Conservation (phyloP, 345 rosid genomes). For the Trapa bicornis region DNA sequence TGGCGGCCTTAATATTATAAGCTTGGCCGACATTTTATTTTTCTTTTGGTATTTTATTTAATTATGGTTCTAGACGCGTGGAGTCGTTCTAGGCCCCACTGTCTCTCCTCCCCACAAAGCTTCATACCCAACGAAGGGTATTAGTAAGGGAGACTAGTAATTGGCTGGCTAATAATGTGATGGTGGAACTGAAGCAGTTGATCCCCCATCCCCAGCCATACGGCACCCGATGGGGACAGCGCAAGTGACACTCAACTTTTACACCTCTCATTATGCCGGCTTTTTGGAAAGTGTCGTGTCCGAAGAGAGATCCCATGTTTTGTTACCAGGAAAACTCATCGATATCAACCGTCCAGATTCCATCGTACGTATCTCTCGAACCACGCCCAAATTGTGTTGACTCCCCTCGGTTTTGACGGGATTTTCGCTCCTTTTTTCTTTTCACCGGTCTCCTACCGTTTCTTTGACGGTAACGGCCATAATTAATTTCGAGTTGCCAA, state of each 20-base stretch:
- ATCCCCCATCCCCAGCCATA: not conserved
- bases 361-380: not conserved
- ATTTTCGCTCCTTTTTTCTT: not conserved
- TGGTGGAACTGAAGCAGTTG: not conserved
- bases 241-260: not conserved
- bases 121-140: too few relatives aligned
- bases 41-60: too few relatives aligned
- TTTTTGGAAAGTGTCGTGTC: conserved; percentile 4
- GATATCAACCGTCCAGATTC: not conserved
- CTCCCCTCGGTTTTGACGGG: not conserved
- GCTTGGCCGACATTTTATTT: too few relatives aligned
- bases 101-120: too few relatives aligned
- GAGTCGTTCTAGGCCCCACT: too few relatives aligned
- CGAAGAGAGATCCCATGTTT: not conserved
- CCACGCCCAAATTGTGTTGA: not conserved
- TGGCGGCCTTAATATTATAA: too few relatives aligned
- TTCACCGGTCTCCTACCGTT: not conserved
- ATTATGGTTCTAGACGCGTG: too few relatives aligned
- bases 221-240: not conserved
- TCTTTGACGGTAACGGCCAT: not conserved
- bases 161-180: not conserved
- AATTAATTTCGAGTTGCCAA: not conserved
- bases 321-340: not conserved
- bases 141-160: not conserved
- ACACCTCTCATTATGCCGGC: not conserved